A percentile compares a stretch with the other conserved stretches of the same genome.
Conservation (phyloP, 495 filamentous ascomycete species). For the Tricharina praecox region DNA sequence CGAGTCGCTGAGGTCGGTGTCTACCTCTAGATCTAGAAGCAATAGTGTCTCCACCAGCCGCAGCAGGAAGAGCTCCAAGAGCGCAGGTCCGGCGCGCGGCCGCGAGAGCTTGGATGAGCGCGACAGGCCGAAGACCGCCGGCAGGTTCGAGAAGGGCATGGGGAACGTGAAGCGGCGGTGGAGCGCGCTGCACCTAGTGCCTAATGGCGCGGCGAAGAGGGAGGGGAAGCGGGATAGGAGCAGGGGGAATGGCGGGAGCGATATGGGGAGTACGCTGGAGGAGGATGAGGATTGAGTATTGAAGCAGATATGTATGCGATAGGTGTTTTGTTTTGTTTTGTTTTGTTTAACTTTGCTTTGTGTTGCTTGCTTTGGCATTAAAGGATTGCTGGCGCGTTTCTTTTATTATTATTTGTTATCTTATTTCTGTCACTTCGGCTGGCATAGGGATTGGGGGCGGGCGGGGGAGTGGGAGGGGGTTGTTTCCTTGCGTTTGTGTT, state of each 20-base stretch:
- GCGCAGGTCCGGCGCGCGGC: slow-evolving; percentile 2
- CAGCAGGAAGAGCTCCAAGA: slow-evolving; percentile 8
- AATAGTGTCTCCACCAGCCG: slow-evolving; percentile 12
- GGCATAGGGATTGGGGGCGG: too few relatives aligned
- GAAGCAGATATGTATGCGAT: slow-evolving; percentile 5
- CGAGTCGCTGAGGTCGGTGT: slow-evolving; percentile 5
- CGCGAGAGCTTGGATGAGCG: slow-evolving; percentile 6
- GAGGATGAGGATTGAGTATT: slow-evolving; percentile 9
- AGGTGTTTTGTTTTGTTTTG: slow-evolving; percentile 1
- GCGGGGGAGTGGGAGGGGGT: too few relatives aligned
- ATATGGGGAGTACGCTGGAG: slow-evolving; percentile 21
- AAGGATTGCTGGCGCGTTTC: too few relatives aligned
- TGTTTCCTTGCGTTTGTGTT: neutral
- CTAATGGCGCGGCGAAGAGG: slow-evolving; percentile 33
- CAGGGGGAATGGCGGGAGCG: neutral
- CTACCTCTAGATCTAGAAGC: slow-evolving; percentile 15
- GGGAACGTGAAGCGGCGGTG: slow-evolving; percentile 52
- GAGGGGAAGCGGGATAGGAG: slow-evolving; percentile 29
- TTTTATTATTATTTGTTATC: too few relatives aligned
- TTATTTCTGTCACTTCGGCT: too few relatives aligned
- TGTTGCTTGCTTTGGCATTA: neutral
- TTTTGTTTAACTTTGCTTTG: slow-evolving; percentile 2
- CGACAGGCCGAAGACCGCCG: slow-evolving; percentile 2
- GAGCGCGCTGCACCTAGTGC: slow-evolving; percentile 48
- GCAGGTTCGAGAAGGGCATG: slow-evolving; percentile 29